Evolutionary conservation across 768 basidiomycete species (phyloP), one percentile per base, ranked within the genome.

Genomic region (Scleroderma citrinum): DNA sequence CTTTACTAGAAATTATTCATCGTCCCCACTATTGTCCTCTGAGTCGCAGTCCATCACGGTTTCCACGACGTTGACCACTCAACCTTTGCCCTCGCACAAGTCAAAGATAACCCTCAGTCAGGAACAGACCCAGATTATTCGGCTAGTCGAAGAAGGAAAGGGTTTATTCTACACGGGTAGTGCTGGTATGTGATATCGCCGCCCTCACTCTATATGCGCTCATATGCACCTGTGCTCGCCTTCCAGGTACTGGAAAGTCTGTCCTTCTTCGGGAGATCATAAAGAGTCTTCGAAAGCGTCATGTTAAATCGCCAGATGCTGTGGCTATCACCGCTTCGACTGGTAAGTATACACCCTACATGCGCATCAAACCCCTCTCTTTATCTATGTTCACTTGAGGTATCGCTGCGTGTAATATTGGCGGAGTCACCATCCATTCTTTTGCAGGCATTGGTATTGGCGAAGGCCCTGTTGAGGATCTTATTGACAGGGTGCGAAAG

Each of bases 341-440:
- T 20, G 93, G 93, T 85, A 43, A 29, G 65, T 54, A 31, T 36
- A 29, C 29, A 40, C 11, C 46, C 43, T 48, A 10, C n/a, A n/a
- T n/a, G n/a, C n/a, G n/a, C n/a, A n/a, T 2, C 14, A 16, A 23
- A 19, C 20, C 20, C 26, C 42, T 7, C 23, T 48, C 42, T 50
- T 10, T 20, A 30, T 26, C 31, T 52, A 39, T 36, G 24, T 31
- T 38, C 21, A 26, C 14, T 48, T 26, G 49, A 85, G 87, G 87
- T 38, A 96, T 98, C 57, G 95, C 95, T 7, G 95, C 95, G 5
- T 96, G 93, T 66, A 97, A 99, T 57, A 93, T 99, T 44, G 95
- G 95, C 10, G 95, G 96, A 35, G 80, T 89, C 20, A 98, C 95
- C 0, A 78, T 98, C 31, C 95, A 99, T 64, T 94, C 91, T 0